A percentile compares a stretch with the other conserved stretches of the same genome.
phyloP scores from a whole-genome alignment of 805 yeast genomes.

The Schizosaccharomyces octosporus region DNA sequence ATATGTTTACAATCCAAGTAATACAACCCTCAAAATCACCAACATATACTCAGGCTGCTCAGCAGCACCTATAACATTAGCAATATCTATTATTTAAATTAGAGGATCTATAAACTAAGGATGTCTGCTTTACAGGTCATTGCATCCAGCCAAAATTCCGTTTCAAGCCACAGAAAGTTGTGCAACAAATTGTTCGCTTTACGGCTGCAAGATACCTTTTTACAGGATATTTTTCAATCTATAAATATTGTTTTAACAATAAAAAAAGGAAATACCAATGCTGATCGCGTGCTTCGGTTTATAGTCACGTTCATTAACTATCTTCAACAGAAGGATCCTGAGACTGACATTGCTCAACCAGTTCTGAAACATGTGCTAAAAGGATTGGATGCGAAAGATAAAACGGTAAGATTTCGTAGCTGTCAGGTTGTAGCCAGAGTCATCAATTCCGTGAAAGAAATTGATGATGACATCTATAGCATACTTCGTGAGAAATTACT shows the following conservation, averaged over 20 bases:
- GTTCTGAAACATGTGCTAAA: slow-evolving; percentile 43
- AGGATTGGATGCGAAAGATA: slow-evolving; percentile 57
- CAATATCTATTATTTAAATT: not conserved
- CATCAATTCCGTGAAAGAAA: slow-evolving; percentile 47
- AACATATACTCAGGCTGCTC: not conserved
- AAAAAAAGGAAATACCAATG: slow-evolving; percentile 44
- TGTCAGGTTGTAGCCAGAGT: slow-evolving; percentile 50
- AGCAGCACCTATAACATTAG: not conserved
- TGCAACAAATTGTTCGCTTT: not conserved
- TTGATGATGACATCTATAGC: slow-evolving; percentile 47
- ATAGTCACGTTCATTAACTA: slow-evolving; percentile 32
- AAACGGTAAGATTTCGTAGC: slow-evolving; percentile 54
- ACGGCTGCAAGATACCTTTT: not conserved
- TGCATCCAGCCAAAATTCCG: not conserved
- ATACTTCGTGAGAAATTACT: slow-evolving; percentile 34
- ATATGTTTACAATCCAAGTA: too few relatives aligned
- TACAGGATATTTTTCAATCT: not conserved
- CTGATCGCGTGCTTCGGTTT: slow-evolving; percentile 53
- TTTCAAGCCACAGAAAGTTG: not conserved
- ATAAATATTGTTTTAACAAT: slow-evolving; percentile 24
- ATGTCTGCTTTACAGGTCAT: not conserved
- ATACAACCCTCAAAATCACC: too few relatives aligned
- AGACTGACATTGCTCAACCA: slow-evolving; percentile 13
- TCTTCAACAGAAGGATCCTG: slow-evolving; percentile 11
- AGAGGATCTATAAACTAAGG: too few relatives aligned